Base-by-base conservation (phyloP, 179 eudicot species). In the Actinidia polygama region DNA sequence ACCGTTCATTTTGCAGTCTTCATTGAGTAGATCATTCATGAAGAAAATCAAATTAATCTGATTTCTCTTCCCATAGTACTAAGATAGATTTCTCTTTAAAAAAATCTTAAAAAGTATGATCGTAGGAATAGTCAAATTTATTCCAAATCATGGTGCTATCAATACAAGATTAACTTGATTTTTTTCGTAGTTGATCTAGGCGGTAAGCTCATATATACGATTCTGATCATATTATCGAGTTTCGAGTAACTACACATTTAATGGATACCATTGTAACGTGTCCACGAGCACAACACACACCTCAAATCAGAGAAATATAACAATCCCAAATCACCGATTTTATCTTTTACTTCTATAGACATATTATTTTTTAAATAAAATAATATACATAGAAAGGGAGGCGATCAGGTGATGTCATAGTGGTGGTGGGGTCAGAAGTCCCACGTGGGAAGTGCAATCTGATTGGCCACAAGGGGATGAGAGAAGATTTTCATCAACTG, bases 401-500 rank as follows among this genome's bases (percentile, higher is more conserved):
- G 68, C 6, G 76, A 82, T 80, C 75, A 21, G 79, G 85, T 81
- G 84, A 77, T 23, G 83, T 82, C 69, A 81, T 23, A 64, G 61
- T 30, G 46, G 71, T 30, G 80, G 84, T 85, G 82, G 86, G 87
- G 79, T 51, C 81, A 7, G 64, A 21, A 11, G 5, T 54, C 85
- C 88, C 91, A 87, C 90, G 88, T 89, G 91, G 88, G 87, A 67
- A 59, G 46, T 18, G 81, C 64, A 7, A 26, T 51, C 18, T 87
- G 81, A 89, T 89, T 89, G 92, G 92, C 72, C 51, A 79, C 49
- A 79, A 89, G 70, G 77, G 58, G 90, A 89, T 89, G 81, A 85
- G 85, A 62, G 82, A 15, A 79, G 86, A 82, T 84, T 88, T 71
- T 68, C 18, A 61, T 61, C 44, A 58, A 73, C 62, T 24, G 66